phyloP scores from a whole-genome alignment of 257 asterid genomes.

The Mentha longifolia region DNA sequence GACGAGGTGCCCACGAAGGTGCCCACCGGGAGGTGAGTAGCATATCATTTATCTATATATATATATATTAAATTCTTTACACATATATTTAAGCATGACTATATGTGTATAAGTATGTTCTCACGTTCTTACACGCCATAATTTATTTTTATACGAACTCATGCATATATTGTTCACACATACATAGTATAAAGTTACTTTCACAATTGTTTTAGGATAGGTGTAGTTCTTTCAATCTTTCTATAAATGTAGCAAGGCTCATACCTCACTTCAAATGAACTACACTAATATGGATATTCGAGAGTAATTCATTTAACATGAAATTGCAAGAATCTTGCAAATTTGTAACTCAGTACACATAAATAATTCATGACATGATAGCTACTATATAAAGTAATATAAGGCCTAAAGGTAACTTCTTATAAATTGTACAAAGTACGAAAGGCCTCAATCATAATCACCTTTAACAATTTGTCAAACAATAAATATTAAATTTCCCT shows the following conservation, averaged over 20 bases:
- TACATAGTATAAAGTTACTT: neutral
- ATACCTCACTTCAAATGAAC: neutral
- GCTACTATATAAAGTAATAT: neutral
- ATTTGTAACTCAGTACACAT: neutral
- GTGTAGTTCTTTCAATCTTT: neutral
- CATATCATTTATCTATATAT: no score
- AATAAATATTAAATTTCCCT: neutral
- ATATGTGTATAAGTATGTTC: no score
- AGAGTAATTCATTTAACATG: neutral
- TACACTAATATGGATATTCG: neutral
- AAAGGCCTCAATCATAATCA: conserved; percentile 31
- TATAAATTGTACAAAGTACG: neutral
- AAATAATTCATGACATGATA: neutral
- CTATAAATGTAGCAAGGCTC: neutral
- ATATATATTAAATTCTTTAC: no score
- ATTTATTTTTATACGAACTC: no score
- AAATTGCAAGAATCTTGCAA: neutral
- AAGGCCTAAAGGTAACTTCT: neutral
- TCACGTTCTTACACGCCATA: no score
- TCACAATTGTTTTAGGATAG: no score
- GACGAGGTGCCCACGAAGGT: no score
- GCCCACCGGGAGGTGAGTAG: no score
- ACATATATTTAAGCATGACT: no score
- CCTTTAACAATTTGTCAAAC: conserved; percentile 7
- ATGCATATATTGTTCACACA: no score